A percentile compares a stretch with the other conserved stretches of the same genome.
phyloP scores from a whole-genome alignment of 2,329 filamentous ascomycete species.

The Cladosporium colombiae region DNA sequence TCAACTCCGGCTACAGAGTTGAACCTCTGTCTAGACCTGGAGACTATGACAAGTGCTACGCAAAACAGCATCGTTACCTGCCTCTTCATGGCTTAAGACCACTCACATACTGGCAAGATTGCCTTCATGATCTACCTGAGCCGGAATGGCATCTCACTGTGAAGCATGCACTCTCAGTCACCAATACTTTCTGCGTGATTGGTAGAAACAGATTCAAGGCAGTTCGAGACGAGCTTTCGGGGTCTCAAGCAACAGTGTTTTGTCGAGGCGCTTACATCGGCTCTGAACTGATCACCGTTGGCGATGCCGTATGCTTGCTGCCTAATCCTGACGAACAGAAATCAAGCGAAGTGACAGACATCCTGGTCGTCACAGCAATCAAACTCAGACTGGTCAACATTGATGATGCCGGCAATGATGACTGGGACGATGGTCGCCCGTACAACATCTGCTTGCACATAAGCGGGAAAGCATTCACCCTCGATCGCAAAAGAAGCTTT shows the following conservation, averaged over 20 bases:
- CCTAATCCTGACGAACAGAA: constrained; percentile 27
- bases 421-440: constrained; percentile 47
- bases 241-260: constrained; percentile 56
- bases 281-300: constrained; percentile 55
- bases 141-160: constrained; percentile 56
- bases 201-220: constrained; percentile 56
- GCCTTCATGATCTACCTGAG: constrained; percentile 45
- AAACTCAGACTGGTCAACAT: constrained; percentile 52
- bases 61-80: constrained; percentile 58
- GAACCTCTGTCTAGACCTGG: constrained; percentile 57
- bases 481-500: constrained; percentile 36
- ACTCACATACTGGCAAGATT: constrained; percentile 55
- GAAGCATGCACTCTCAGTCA: constrained; percentile 53
- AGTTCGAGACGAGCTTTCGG: constrained; percentile 32
- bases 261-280: constrained; percentile 59
- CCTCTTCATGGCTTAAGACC: constrained; percentile 57
- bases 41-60: constrained; percentile 50
- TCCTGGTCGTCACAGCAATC: constrained; percentile 57
- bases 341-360: constrained; percentile 46
- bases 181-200: constrained; percentile 55
- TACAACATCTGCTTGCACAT: constrained; percentile 51
- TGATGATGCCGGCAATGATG: constrained; percentile 47
- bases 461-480: constrained; percentile 52
- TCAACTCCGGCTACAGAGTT: constrained; percentile 57
- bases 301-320: constrained; percentile 56